Evolutionary conservation across 768 basidiomycete genomes (phyloP), one percentile per base, ranked within the genome.

Genomic region (Suillus subalutaceus): DNA sequence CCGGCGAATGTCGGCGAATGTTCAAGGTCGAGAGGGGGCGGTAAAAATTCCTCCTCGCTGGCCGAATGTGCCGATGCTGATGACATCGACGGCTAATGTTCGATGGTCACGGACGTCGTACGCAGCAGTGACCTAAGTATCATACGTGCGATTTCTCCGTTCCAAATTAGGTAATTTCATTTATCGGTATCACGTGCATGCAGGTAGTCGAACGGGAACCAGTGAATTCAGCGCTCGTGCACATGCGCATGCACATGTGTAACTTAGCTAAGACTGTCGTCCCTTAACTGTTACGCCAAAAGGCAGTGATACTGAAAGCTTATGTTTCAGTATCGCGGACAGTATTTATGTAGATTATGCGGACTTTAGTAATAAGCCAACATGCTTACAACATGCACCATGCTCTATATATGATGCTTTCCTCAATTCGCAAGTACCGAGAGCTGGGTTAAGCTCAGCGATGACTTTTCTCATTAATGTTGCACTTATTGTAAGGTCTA

Each of bases 1-100:
- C 57, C 59, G 38, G 75, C 70, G 57, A 62, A 55, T n/a, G 46
- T 65, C 2, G 70, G 68, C 3, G 70, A 71, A 23, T 70, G 59
- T 30, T 18, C 63, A 43, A 37, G 23, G 56, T 64, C 38, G 6
- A 40, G 38, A 16, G 23, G 37, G n/a, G 4, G 30, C 18, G 26
- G 13, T 41, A 23, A 43, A 16, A n/a, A 32, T 9, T 61, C 48
- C 7, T 59, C 20, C 5, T 41, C 18, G n/a, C 16, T 40, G 58
- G 30, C 10, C 5, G 37, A 61, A 64, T 18, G 38, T 63, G 16
- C 13, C 13, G 15, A 13, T 38, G 38, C 12, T 32, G 58, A 32
- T 60, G 26, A 43, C 59, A 60, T 60, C 18, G 18, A 43, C 59
- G 2, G 26, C 58, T 30, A 20, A 26, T 41, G 16, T 40, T 55